Evolutionary conservation across 2,329 filamentous ascomycete species (phyloP), one percentile per base, ranked within the genome.

Genomic region (Ophiosphaerella korrae): DNA sequence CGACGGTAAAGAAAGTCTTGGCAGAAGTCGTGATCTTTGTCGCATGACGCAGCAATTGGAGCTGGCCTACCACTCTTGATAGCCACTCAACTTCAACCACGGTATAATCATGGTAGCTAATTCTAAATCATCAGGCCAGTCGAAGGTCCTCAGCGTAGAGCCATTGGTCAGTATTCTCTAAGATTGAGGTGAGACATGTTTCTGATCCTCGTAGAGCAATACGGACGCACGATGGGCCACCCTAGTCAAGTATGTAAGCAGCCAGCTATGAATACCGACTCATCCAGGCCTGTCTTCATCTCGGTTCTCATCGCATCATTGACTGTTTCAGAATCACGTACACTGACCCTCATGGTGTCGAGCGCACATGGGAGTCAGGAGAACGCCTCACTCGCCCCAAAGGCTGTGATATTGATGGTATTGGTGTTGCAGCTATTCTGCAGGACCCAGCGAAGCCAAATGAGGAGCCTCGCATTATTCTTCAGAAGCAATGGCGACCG

Each of bases 351-450:
- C 78, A 80, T 31, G 84, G 84, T 58, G 75, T 76, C 13, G 70
- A 76, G 1, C 80, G 88, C 45, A 84, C 81, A 26, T 91, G 88
- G 88, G 88, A 92, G 67, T 88, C 85, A 1, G 86, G 86, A 13
- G 85, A 89, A 71, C 83, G 88, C n/a, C 80, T 80, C 26, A 90
- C 88, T 0, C 82, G 88, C 3, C 86, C 87, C 11, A 75, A 78
- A 48, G 78, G 73, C 56, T 79, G 79, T 50, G 82, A 84, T 31
- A 85, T 90, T 45, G 88, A 92, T 63, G 88, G 86, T 45, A 87
- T 91, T 12, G 87, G 87, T 52, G 89, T 92, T 50, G 79, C 89
- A 13, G 88, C 87, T 36, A 83, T 91, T 56, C 76, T 92, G 1
- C 62, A 71, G 47, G 61, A 72, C 37, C 66, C 71, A 5, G 55